Evolutionary conservation across 2,329 filamentous ascomycete genomes (phyloP).

Genomic region (Cordyceps militaris): DNA sequence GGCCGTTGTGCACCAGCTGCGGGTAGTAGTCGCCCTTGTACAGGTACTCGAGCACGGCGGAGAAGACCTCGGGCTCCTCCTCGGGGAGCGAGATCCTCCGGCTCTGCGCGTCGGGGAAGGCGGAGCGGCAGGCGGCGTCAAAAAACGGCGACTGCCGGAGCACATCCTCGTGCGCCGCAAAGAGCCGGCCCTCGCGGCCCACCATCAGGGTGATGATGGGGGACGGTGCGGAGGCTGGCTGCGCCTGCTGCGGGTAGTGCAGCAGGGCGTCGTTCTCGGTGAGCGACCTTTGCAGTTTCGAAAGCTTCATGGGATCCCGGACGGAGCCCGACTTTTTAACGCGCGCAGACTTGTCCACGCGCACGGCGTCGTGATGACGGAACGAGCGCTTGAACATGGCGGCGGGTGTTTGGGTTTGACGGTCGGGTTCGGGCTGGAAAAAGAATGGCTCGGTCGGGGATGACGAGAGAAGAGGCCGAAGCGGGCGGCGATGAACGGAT

Average conservation of each 20-base stretch:
- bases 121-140: constrained; percentile 60
- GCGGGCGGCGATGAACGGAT: constrained; percentile 20
- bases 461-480: constrained; percentile 19
- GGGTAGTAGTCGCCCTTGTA: constrained; percentile 97
- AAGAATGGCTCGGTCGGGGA: constrained; percentile 24
- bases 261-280: constrained; percentile 42
- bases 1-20: constrained; percentile 79
- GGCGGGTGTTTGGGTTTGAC: constrained; percentile 24
- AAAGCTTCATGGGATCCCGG: constrained; percentile 71
- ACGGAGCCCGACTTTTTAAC: constrained; percentile 54
- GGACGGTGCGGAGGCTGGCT: constrained; percentile 34
- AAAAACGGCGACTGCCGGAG: constrained; percentile 83
- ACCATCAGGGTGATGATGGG: constrained; percentile 84
- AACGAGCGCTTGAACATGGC: constrained; percentile 92
- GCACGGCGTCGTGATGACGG: constrained; percentile 56
- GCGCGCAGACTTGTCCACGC: constrained; percentile 82
- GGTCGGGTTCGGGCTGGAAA: constrained; percentile 14
- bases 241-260: constrained; percentile 7
- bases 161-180: constrained; percentile 92
- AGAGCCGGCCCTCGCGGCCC: constrained; percentile 77
- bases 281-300: constrained; percentile 81
- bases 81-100: constrained; percentile 67
- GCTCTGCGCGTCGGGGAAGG: constrained; percentile 68
- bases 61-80: constrained; percentile 88
- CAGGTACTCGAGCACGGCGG: constrained; percentile 88